Evolutionary conservation across 495 filamentous ascomycete species (phyloP).

Genomic region (Aspergillus sparsus): DNA sequence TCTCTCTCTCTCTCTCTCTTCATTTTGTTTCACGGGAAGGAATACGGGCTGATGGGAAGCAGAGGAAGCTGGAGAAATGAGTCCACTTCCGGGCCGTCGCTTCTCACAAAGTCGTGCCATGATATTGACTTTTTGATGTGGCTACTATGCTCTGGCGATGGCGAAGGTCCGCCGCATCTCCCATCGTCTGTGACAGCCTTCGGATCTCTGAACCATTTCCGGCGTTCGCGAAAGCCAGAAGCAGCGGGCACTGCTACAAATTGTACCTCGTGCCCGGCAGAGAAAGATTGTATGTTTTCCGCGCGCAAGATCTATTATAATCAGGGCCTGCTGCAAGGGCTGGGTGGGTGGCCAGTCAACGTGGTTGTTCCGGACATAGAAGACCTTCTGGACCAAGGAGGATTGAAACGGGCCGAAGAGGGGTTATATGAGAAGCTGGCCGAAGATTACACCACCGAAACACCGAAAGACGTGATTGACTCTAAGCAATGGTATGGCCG

Average conservation of each 20-base stretch:
- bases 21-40: no score
- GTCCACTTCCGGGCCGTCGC: constrained; percentile 39
- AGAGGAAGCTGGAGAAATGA: constrained; percentile 65
- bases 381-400: constrained; percentile 44
- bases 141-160: constrained; percentile 42
- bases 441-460: constrained; percentile 63
- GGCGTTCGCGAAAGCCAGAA: constrained; percentile 62
- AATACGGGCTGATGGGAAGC: background rate
- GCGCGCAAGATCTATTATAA: constrained; percentile 69
- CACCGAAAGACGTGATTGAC: constrained; percentile 49
- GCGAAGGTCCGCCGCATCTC: constrained; percentile 55
- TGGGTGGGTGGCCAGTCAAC: constrained; percentile 69
- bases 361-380: constrained; percentile 80
- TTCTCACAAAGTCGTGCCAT: constrained; percentile 86
- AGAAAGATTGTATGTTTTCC: constrained; percentile 67
- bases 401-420: constrained; percentile 18
- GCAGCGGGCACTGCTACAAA: constrained; percentile 71
- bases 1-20: no score
- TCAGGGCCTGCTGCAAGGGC: constrained; percentile 52
- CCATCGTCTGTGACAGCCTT: constrained; percentile 63
- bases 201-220: constrained; percentile 58
- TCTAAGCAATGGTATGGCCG: constrained; percentile 71
- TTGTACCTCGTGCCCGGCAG: constrained; percentile 68
- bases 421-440: constrained; percentile 35
- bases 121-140: constrained; percentile 82